Evolutionary conservation across 2,329 filamentous ascomycete species (phyloP).

Genomic region (Fulvia fulva): DNA sequence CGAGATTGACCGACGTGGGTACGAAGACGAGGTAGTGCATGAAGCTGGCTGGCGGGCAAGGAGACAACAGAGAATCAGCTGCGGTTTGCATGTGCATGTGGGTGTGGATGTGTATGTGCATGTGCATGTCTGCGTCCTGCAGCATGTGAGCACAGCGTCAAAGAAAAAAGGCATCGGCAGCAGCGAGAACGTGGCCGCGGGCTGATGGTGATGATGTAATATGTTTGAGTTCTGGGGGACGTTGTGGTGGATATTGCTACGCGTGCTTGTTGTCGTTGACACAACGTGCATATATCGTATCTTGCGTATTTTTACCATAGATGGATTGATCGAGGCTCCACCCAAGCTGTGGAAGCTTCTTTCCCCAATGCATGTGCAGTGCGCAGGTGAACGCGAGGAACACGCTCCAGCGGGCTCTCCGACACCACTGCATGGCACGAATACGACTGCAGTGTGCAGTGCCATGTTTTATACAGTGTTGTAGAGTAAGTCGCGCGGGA

Average conservation of each 20-base stretch:
- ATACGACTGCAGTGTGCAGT: background rate
- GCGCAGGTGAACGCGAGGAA: background rate
- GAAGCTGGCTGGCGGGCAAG: background rate
- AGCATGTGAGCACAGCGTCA: background rate
- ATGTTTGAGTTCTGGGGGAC: background rate
- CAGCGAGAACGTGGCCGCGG: conserved; percentile 3
- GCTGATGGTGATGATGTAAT: background rate
- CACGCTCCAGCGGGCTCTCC: background rate
- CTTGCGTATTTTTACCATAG: background rate
- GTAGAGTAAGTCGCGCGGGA: background rate
- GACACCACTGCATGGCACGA: background rate
- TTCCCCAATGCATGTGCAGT: background rate
- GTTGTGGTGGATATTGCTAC: background rate
- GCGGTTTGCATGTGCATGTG: background rate
- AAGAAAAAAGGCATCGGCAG: background rate
- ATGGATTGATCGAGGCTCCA: background rate
- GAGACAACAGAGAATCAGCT: background rate
- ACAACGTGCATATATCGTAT: background rate
- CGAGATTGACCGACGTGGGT: background rate
- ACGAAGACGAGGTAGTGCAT: background rate
- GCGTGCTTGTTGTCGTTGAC: background rate
- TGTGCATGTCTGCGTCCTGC: background rate
- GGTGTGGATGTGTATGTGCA: background rate
- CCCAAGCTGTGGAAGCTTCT: background rate
- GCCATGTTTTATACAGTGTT: background rate